Evolutionary conservation across 345 rosid genomes (phyloP), one percentile per base, ranked within the genome.

Genomic region (Rhodomyrtus tomentosa): DNA sequence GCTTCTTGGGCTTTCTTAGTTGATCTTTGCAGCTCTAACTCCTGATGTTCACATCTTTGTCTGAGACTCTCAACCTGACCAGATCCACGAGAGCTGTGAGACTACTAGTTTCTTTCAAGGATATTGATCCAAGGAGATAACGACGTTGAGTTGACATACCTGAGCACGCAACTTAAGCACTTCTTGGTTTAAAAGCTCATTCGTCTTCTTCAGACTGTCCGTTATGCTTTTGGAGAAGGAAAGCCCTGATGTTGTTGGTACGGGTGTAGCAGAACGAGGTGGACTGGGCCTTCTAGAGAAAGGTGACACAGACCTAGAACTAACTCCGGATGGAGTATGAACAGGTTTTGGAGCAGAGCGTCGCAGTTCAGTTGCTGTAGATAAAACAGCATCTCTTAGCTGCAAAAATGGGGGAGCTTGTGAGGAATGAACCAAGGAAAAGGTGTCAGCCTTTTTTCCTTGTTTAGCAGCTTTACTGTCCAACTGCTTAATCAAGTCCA

Each of bases 201-300:
- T 97, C 45, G 98, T 95, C 89, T 95, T 97, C 94, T 95, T 97
- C 92, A 95, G 89, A 89, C 99, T 93, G 88, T 95, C 98, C 18
- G 93, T 86, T 81, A 94, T 86, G 87, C 92, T 95, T 88, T 93
- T 94, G 15, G 98, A 95, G 56, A 95, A 95, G 22, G 91, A 93
- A 86, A 97, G 94, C 79, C 99, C 99, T 13, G 93, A 88, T 9
- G 93, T 91, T 25, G 95, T 94, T 82, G 98, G 98, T 85, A 97
- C 92, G 52, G 99, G 99, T 36, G 99, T 97, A 25, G 95, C 96
- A 84, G 96, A 97, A 83, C 98, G 98, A 62, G 99, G 98, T 36
- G 99, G 99, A 84, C 99, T 95, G 82, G 98, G 91, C 87, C 93
- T 95, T 91, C 98, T 92, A 21, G 98, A 95, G 91, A 97, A 95